phyloP scores from a whole-genome alignment of 257 asterid species.

The Solanum chiquidenum region DNA sequence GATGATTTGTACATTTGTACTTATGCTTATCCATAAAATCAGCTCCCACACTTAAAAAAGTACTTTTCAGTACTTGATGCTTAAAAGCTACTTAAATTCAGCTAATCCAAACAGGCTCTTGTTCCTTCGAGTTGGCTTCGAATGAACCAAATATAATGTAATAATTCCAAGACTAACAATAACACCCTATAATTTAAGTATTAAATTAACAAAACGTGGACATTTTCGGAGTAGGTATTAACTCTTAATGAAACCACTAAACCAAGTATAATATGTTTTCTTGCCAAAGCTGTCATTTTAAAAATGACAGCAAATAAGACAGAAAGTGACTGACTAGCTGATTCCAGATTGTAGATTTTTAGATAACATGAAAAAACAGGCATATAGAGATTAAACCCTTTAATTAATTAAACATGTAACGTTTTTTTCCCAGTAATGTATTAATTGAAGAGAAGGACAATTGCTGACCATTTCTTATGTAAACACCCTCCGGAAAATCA shows the following conservation, averaged over 20 bases:
- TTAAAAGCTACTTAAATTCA: too few species aligned
- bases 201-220: not conserved
- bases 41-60: not conserved
- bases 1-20: not conserved
- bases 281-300: not conserved
- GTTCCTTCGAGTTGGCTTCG: not conserved
- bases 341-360: not conserved
- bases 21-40: not conserved
- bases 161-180: not conserved
- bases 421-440: too few species aligned
- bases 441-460: not conserved
- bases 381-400: not conserved
- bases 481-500: slow-evolving; percentile 53
- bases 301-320: not conserved
- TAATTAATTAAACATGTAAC: not conserved
- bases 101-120: not conserved
- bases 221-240: too few species aligned
- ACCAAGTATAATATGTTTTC: not conserved
- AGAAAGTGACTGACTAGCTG: not conserved
- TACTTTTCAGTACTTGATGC: too few species aligned
- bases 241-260: not conserved
- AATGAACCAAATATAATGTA: not conserved
- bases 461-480: slow-evolving; percentile 48
- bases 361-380: not conserved
- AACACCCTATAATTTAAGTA: not conserved